Conservation (phyloP, 805 yeast species). For the Starmera caribaea region DNA sequence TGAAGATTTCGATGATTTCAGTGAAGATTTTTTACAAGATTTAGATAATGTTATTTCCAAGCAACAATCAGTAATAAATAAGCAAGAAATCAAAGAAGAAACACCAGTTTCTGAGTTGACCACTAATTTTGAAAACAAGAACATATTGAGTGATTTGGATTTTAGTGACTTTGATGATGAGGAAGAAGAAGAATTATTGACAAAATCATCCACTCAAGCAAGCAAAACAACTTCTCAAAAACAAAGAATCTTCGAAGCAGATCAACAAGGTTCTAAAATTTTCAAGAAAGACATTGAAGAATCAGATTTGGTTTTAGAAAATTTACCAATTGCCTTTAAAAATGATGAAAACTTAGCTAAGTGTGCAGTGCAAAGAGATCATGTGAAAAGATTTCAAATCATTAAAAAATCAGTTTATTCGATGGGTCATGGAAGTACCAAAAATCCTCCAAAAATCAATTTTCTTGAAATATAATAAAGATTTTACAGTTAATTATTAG, state of each 20-base stretch:
- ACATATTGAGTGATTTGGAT: neutral
- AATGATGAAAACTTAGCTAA: slow-evolving; percentile 19
- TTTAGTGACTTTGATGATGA: slow-evolving; percentile 2
- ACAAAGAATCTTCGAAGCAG: slow-evolving; percentile 6
- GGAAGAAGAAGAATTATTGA: slow-evolving; percentile 2
- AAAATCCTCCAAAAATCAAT: too few species aligned
- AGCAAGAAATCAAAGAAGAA: neutral
- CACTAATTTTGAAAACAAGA: neutral
- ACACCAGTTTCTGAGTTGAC: neutral
- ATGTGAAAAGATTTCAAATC: too few species aligned
- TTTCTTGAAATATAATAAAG: too few species aligned
- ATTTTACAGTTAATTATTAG: too few species aligned
- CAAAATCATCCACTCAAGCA: slow-evolving; percentile 5
- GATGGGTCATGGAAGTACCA: too few species aligned
- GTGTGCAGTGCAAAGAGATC: slow-evolving; percentile 25
- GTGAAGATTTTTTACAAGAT: slow-evolving; percentile 14
- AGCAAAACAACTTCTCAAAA: slow-evolving; percentile 14
- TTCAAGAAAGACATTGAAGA: slow-evolving; percentile 11
- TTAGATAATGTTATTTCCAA: neutral
- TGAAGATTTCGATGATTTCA: slow-evolving; percentile 10
- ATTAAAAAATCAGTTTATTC: too few species aligned
- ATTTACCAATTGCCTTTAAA: too few species aligned
- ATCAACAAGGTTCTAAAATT: too few species aligned
- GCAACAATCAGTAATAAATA: neutral
- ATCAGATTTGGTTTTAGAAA: slow-evolving; percentile 6